Base-by-base conservation (phyloP, 148 eudicot species). In the Polygonum aviculare region DNA sequence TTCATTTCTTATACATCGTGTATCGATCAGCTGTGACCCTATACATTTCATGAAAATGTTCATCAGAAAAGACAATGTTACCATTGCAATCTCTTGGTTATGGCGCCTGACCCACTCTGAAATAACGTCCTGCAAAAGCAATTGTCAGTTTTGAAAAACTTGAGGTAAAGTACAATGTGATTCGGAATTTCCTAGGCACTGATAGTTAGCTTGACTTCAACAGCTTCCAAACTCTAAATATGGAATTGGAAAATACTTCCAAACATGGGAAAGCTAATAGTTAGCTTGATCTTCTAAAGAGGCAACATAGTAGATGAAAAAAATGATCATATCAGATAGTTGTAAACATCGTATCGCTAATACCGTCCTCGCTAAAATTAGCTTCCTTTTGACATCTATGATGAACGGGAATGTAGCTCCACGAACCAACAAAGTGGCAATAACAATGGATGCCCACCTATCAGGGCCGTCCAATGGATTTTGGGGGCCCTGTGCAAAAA, bases 371-470 rank as follows among this genome's bases (percentile, higher is more conserved):
- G 31, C 31, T 26, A 26, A 26, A 26, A 26, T 26, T 26, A 26
- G 31, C 31, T 26, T 26, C 31, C 31, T 26, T 26, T 26, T 0
- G 31, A 26, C 31, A 26, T 26, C 31, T 26, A 26, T 26, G 78
- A 83, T 75, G 38, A 87, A 73, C 45, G 97, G 97, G 70, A 93
- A 11, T 26, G 85, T 77, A 47, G 86, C 79, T 45, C 78, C 81
- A 26, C 91, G 91, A 81, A 93, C 83, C 80, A 93, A 36, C 77
- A 90, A 47, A 75, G 95, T 89, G 57, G 93, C 77, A 73, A 85
- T 14, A 74, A 79, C 90, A 79, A 93, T 93, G 50, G 95, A 81
- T 78, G 90, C 90, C 95, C 97, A 90, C 97, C 95, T 93, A 31
- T 62, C 31, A 26, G 31, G 31, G 31, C 31, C 31, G 31, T 0